These are phyloP conservation scores for Pterocarpus santalinus DNA, from an alignment of 306 rosid species.

Conservation along the genomic window DNA sequence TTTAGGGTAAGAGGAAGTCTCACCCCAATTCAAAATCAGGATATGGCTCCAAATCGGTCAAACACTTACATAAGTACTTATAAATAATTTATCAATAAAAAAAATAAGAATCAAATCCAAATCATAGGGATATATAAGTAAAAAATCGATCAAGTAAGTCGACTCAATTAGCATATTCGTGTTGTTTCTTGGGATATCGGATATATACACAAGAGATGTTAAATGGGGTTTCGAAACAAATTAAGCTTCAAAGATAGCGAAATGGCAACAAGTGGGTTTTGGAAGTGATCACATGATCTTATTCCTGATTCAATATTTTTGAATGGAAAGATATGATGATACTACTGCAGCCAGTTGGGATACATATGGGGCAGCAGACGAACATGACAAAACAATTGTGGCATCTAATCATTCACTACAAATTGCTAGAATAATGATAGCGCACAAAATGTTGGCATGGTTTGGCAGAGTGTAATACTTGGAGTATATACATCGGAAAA, in stretches of 20 bases:
- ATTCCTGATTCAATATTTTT: conserved; percentile 2
- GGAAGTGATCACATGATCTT: not conserved
- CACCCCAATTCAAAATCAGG: too few species aligned
- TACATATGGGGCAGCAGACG: not conserved
- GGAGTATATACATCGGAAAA: too few species aligned
- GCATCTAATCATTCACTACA: not conserved
- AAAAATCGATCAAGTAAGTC: too few species aligned
- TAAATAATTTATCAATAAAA: too few species aligned
- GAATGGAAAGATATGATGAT: not conserved
- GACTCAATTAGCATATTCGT: too few species aligned
- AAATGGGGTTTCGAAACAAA: not conserved
- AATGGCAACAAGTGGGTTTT: not conserved
- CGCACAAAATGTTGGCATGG: not conserved
- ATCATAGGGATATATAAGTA: too few species aligned
- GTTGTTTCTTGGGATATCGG: not conserved
- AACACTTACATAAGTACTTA: too few species aligned
- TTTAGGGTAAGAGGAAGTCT: too few species aligned
- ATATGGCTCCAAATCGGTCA: too few species aligned
- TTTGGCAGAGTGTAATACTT: not conserved
- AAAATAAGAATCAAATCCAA: too few species aligned
- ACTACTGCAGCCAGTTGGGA: not conserved
- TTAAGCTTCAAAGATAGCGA: not conserved
- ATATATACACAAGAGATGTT: not conserved
- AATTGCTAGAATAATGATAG: not conserved
- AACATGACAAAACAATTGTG: not conserved